Evolutionary conservation across 169 alveolate species (phyloP).

Genomic region (Cystoisospora suis): DNA sequence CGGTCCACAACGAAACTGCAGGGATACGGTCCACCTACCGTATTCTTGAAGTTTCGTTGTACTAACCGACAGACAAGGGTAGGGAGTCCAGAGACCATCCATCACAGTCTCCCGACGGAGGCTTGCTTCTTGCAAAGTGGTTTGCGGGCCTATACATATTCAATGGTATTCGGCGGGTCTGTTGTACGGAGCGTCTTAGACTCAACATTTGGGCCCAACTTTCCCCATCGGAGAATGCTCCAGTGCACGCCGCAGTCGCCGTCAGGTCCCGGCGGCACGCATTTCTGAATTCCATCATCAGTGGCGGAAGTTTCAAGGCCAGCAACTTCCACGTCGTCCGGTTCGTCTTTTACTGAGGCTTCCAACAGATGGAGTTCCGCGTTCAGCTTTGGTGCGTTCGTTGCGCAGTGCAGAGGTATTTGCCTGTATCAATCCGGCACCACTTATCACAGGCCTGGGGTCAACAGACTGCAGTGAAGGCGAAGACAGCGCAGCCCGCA

Average conservation of each 20-base stretch:
- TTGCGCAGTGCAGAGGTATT: constrained; percentile 5
- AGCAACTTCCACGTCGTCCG: not conserved
- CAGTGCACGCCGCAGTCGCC: not conserved
- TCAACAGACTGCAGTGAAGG: not conserved
- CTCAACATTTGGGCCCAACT: not conserved
- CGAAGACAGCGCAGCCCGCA: not conserved
- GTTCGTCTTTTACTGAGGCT: not conserved
- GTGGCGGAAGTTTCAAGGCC: not conserved
- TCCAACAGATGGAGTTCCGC: constrained; percentile 35
- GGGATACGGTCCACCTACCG: too few relatives aligned
- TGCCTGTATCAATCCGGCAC: not conserved
- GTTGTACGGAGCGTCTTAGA: too few relatives aligned
- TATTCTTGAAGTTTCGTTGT: too few relatives aligned
- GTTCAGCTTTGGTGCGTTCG: constrained; percentile 49
- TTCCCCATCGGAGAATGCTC: constrained; percentile 43
- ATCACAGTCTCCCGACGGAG: too few relatives aligned
- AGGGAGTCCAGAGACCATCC: too few relatives aligned
- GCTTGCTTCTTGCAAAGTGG: too few relatives aligned
- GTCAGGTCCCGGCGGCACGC: too few relatives aligned
- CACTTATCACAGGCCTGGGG: not conserved
- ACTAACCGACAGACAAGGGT: too few relatives aligned
- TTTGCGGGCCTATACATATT: too few relatives aligned
- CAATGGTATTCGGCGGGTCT: too few relatives aligned
- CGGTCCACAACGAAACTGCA: too few relatives aligned
- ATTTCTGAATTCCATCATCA: too few relatives aligned